Conservation (phyloP, 2,329 filamentous ascomycete species). For the Diplodia seriata region DNA sequence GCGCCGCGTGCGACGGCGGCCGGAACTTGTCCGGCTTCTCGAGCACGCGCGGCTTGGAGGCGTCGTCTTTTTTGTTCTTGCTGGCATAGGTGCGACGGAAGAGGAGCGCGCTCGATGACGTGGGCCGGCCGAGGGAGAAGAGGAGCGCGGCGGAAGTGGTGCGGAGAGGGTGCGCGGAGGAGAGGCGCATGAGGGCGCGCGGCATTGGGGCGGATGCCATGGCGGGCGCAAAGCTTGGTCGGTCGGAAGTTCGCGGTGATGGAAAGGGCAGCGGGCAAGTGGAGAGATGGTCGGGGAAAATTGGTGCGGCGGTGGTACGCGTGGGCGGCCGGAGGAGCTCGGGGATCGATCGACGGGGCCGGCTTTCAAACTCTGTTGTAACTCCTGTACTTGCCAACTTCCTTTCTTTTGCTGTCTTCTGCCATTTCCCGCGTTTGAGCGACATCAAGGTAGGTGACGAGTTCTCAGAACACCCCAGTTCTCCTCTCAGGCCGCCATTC, state of each 20-base stretch:
- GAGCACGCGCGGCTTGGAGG: conserved; percentile 66
- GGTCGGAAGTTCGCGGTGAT: conserved; percentile 10
- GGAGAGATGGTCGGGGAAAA: conserved; percentile 20
- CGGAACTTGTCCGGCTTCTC: conserved; percentile 90
- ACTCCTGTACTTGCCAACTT: background rate
- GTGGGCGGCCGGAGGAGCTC: conserved; percentile 10
- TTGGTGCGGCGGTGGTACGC: conserved; percentile 19
- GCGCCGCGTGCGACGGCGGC: conserved; percentile 84
- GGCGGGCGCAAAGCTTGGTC: conserved; percentile 14
- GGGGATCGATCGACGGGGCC: background rate
- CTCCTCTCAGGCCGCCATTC: background rate
- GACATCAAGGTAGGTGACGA: background rate
- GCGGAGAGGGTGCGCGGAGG: conserved; percentile 29
- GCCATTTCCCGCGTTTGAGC: background rate
- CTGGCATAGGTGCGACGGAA: conserved; percentile 39
- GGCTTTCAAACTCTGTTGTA: background rate
- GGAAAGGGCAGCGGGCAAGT: background rate
- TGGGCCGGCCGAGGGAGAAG: conserved; percentile 34
- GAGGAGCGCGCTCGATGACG: conserved; percentile 35
- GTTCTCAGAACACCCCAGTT: background rate
- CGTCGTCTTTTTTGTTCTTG: conserved; percentile 5
- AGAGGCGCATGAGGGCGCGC: conserved; percentile 43
- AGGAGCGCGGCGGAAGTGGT: conserved; percentile 35
- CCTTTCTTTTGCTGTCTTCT: background rate
- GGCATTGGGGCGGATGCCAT: conserved; percentile 48